Evolutionary conservation across 192 early-diverging fungal genomes (phyloP).

Genomic region (Coemansia sp.): DNA sequence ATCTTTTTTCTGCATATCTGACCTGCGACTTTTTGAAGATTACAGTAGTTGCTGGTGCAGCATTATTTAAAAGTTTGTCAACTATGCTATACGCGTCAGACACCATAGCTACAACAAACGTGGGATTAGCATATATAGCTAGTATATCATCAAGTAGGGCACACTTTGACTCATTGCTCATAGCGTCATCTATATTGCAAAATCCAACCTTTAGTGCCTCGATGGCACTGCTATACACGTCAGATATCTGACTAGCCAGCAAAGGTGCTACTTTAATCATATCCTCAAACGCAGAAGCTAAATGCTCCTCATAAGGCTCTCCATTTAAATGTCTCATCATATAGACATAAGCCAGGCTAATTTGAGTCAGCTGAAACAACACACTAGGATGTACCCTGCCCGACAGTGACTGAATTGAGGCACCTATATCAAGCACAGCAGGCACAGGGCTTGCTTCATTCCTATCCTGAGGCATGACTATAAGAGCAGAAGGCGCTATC

Average conservation of each 20-base stretch:
- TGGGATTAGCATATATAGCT: conserved; percentile 16
- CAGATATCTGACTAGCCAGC: conserved; percentile 21
- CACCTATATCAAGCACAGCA: conserved; percentile 18
- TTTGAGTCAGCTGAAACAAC: conserved; percentile 37
- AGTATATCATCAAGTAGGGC: conserved; percentile 27
- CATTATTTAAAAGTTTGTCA: not conserved
- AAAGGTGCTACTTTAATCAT: conserved; percentile 23
- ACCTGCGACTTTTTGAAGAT: conserved; percentile 9
- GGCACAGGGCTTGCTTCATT: not conserved
- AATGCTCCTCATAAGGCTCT: conserved; percentile 21
- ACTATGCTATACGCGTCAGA: conserved; percentile 34
- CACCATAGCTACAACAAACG: conserved; percentile 27
- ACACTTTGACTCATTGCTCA: conserved; percentile 20
- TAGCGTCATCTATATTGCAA: conserved; percentile 20
- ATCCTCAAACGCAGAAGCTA: conserved; percentile 14
- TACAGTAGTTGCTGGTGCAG: not conserved
- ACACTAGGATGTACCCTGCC: conserved; percentile 48
- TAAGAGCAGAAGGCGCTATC: not conserved
- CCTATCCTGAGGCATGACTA: not conserved
- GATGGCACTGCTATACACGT: conserved; percentile 28
- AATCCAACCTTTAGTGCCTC: conserved; percentile 30
- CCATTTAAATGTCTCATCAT: conserved; percentile 49
- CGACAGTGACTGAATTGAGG: conserved; percentile 25
- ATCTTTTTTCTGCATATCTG: conserved; percentile 18
- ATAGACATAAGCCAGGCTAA: conserved; percentile 39